Conservation (phyloP, 192 early-diverging fungal species). For the Coemansia sp. region DNA sequence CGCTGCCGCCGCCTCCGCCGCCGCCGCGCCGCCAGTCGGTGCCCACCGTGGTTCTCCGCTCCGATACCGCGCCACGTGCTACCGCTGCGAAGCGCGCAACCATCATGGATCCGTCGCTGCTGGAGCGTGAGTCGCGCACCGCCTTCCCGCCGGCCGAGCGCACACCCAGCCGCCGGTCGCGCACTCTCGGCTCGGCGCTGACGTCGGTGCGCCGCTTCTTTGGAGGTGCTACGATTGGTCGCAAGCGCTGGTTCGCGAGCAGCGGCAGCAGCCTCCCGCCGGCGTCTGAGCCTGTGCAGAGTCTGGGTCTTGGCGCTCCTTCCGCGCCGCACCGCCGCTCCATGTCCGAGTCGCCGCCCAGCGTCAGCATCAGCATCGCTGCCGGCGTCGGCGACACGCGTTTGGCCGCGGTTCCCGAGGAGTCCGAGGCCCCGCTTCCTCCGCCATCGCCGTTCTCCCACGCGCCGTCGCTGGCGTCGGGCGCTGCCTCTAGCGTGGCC, state of each 20-base stretch:
- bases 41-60: constrained; percentile 25
- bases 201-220: constrained; percentile 53
- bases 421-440: constrained; percentile 20
- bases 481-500: constrained; percentile 9
- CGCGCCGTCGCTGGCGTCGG: constrained; percentile 39
- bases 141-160: constrained; percentile 31
- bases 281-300: constrained; percentile 7
- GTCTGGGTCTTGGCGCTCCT: constrained; percentile 32
- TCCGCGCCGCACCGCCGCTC: constrained; percentile 43
- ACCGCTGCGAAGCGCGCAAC: constrained; percentile 44
- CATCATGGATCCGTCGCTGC: constrained; percentile 40
- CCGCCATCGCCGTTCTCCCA: constrained; percentile 45
- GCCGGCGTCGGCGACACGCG: constrained; percentile 23
- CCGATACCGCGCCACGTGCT: constrained; percentile 26
- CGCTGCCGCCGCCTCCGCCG: not conserved
- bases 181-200: constrained; percentile 45
- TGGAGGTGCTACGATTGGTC: not conserved
- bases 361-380: constrained; percentile 34
- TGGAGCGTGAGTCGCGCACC: constrained; percentile 26
- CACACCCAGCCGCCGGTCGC: constrained; percentile 29
- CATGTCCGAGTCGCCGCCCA: constrained; percentile 50
- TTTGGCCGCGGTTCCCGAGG: constrained; percentile 45
- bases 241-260: constrained; percentile 14
- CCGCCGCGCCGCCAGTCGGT: constrained; percentile 29
- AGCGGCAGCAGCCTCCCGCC: constrained; percentile 30